A percentile compares a stretch with the other conserved stretches of the same genome.
Conservation (phyloP, 805 yeast species). For the Starmerella cellae region DNA sequence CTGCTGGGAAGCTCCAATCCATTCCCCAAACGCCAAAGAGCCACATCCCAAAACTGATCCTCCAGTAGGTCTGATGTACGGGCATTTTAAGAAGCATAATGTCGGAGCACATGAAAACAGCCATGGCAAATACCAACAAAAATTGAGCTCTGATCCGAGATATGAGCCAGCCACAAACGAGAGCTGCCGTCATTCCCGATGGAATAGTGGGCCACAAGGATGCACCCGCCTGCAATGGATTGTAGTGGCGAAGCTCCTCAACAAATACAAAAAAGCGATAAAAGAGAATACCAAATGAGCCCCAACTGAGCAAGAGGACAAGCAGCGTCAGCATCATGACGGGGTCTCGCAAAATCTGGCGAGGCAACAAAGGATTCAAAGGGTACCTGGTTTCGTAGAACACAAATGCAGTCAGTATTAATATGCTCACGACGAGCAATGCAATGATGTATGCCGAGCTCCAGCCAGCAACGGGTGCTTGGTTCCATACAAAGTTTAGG, state of each 20-base stretch:
- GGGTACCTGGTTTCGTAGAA: conserved; percentile 35
- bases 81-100: conserved; percentile 29
- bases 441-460: conserved; percentile 38
- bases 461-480: conserved; percentile 66
- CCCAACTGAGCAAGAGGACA: conserved; percentile 39
- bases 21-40: conserved; percentile 52
- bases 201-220: conserved; percentile 36
- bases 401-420: conserved; percentile 31
- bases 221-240: conserved; percentile 36
- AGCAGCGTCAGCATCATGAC: conserved; percentile 34
- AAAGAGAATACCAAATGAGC: conserved; percentile 56
- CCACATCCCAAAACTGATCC: conserved; percentile 42
- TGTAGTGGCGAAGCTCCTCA: conserved; percentile 37
- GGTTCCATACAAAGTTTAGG: conserved; percentile 58
- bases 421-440: conserved; percentile 45
- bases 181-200: conserved; percentile 45
- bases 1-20: conserved; percentile 67
- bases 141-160: conserved; percentile 37
- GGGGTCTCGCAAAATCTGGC: conserved; percentile 31
- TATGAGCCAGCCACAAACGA: conserved; percentile 38
- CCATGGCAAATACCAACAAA: conserved; percentile 38
- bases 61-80: conserved; percentile 45
- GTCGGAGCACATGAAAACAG: conserved; percentile 33
- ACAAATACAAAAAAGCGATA: conserved; percentile 45
- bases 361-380: conserved; percentile 48